These are phyloP conservation scores for Termitomyces sp. DNA, from an alignment of 768 basidiomycete genomes.

Conservation along the genomic window DNA sequence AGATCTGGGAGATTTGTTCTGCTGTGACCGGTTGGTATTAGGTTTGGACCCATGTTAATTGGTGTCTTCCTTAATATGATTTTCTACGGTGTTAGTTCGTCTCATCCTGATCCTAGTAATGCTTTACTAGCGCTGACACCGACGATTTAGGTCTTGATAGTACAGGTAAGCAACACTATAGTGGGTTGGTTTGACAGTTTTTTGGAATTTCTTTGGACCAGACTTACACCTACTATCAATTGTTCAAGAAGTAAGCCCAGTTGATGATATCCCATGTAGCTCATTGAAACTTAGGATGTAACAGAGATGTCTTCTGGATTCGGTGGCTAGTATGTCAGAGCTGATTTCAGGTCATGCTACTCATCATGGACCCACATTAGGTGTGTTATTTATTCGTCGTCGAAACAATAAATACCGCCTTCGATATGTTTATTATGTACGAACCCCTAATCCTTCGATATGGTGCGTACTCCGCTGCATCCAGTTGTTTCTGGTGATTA, in stretches of 20 bases:
- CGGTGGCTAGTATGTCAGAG: background rate
- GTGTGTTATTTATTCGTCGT: slow-evolving; percentile 19
- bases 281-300: background rate
- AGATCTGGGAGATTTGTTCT: background rate
- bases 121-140: background rate
- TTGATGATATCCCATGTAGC: background rate
- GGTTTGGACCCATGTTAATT: slow-evolving; percentile 25
- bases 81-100: slow-evolving; percentile 17
- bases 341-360: background rate
- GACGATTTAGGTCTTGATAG: background rate
- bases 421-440: slow-evolving; percentile 19
- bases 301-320: background rate
- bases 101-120: too few relatives aligned
- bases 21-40: background rate
- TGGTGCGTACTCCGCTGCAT: slow-evolving; percentile 7
- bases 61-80: slow-evolving; percentile 29
- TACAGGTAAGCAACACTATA: background rate
- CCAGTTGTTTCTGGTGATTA: too few relatives aligned
- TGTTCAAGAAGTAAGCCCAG: slow-evolving; percentile 11
- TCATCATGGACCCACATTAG: background rate
- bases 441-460: slow-evolving; percentile 16
- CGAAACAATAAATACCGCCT: slow-evolving; percentile 17
- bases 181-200: background rate
- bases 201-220: background rate
- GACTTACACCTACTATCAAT: slow-evolving; percentile 14